Evolutionary conservation across 306 rosid species (phyloP).

Genomic region (Dryas drummondii): DNA sequence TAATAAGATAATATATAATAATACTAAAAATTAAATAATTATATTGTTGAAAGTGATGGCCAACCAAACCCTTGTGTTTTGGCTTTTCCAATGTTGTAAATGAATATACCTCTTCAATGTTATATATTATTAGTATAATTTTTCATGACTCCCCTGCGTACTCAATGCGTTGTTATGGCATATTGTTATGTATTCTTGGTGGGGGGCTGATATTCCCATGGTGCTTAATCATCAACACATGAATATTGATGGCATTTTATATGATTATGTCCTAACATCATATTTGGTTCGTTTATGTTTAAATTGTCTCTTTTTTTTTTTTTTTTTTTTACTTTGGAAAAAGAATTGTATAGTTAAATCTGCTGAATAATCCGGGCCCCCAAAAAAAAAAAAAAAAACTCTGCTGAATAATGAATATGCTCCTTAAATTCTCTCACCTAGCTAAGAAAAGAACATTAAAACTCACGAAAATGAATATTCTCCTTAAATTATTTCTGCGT

Average conservation of each 20-base stretch:
- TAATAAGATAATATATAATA: neutral
- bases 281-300: too few species aligned
- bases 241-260: too few species aligned
- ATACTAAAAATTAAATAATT: neutral
- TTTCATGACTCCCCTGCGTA: conserved; percentile 6
- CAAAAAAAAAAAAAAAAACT: too few species aligned
- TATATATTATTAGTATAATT: neutral
- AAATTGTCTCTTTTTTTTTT: too few species aligned
- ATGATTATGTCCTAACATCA: too few species aligned
- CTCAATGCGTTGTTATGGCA: neutral
- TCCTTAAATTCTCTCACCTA: neutral
- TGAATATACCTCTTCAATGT: conserved; percentile 11
- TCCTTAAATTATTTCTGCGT: too few species aligned
- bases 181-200: neutral
- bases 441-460: neutral
- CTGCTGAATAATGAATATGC: neutral
- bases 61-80: neutral
- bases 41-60: conserved; percentile 6
- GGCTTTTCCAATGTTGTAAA: conserved; percentile 18
- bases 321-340: neutral
- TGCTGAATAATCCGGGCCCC: too few species aligned
- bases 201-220: conserved; percentile 3
- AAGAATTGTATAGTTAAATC: too few species aligned
- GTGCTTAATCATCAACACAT: neutral
- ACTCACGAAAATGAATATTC: too few species aligned